Evolutionary conservation across 495 filamentous ascomycete genomes (phyloP).

Genomic region (Aspergillus cavernicola): DNA sequence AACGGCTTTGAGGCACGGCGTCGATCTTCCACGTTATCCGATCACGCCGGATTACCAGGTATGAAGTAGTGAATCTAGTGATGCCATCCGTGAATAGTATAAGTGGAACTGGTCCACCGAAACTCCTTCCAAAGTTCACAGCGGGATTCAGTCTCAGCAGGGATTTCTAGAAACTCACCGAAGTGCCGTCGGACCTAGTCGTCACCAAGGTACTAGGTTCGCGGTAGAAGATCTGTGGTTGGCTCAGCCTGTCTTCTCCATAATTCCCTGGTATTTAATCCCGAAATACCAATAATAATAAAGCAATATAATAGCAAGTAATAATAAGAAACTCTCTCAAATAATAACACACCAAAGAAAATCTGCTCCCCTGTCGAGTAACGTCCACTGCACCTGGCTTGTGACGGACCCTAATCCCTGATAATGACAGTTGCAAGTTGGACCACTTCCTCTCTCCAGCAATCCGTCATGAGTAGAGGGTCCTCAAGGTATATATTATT

Average conservation of each 20-base stretch:
- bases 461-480: slow-evolving; percentile 16
- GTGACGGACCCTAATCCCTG: slow-evolving; percentile 20
- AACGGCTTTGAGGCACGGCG: slow-evolving; percentile 39
- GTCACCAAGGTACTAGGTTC: not conserved
- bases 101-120: slow-evolving; percentile 16
- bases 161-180: no score
- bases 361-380: slow-evolving; percentile 14
- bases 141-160: not conserved
- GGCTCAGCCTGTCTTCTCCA: slow-evolving; percentile 8
- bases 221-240: not conserved
- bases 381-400: slow-evolving; percentile 20
- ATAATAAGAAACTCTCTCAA: slow-evolving; percentile 7
- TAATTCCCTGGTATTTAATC: slow-evolving; percentile 12
- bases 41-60: slow-evolving; percentile 24
- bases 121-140: slow-evolving; percentile 17
- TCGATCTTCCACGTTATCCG: slow-evolving; percentile 40
- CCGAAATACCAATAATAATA: not conserved
- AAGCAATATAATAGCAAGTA: not conserved
- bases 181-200: no score
- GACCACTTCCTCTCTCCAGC: slow-evolving; percentile 15
- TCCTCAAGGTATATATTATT: slow-evolving; percentile 7
- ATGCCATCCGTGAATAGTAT: not conserved
- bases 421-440: slow-evolving; percentile 9
- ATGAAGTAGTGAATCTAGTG: no score
- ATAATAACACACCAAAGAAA: slow-evolving; percentile 6